Evolutionary conservation across 75 land plant species (phyloP), one percentile per base, ranked within the genome.

Genomic region (Selaginella tamariscina): DNA sequence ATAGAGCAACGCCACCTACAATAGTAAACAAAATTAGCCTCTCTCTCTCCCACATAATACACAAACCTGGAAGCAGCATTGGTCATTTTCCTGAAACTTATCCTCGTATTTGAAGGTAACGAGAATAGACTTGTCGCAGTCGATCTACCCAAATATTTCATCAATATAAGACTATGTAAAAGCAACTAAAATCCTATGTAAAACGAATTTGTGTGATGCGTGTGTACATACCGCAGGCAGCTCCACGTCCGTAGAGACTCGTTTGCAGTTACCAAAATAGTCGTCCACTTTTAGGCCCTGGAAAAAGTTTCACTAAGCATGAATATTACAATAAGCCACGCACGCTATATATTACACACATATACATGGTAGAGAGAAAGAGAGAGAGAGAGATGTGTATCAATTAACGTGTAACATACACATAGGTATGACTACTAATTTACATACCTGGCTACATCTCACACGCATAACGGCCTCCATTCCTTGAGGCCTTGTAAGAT

Each of bases 381-480:
- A n/a, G n/a, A 54, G n/a, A n/a, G n/a, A n/a, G n/a, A n/a, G n/a
- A n/a, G n/a, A n/a, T n/a, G n/a, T n/a, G n/a, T n/a, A n/a, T 24
- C 22, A 60, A 60, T 11, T 9, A 60, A 22, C 64, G 23, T 18
- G 64, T 23, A 18, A 60, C n/a, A 39, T 39, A 5, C 49, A 39
- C 11, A 39, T 15, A 39, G 49, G 49, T 39, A 5, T 15, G 5
- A 39, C n/a, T n/a, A 39, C 29, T 0, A 30, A 22, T 74, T 65
- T 20, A 69, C 56, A 13, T 65, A 87, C 99, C 86, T 89, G 91
- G 73, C 89, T 95, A 75, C 99, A 95, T 73, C 99, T 79, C 2
- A 95, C 99, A 64, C 99, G 88, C 99, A 95, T 95, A 24, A 95
- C 92, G 29, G 96, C 91, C 70, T 95, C 99, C 72, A 87, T 76